Percentiles rank a stretch among this genome's conserved stretches.
These are phyloP conservation scores for Salvia splendens DNA, from an alignment of 257 asterid genomes.

Conservation along the genomic window DNA sequence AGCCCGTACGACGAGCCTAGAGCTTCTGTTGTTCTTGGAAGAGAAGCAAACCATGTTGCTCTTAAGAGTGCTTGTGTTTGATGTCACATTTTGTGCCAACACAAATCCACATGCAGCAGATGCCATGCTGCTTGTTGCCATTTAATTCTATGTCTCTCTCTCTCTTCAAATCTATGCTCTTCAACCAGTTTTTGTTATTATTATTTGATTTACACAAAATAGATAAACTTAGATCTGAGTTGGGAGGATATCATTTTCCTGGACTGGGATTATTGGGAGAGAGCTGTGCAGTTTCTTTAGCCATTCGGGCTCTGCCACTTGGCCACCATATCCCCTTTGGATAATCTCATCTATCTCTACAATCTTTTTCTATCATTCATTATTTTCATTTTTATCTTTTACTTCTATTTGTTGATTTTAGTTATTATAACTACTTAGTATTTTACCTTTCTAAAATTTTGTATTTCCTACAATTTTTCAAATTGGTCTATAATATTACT, in stretches of 20 bases:
- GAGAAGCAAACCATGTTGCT: conserved; percentile 44
- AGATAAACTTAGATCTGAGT: conserved; percentile 33
- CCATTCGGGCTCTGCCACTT: conserved; percentile 65
- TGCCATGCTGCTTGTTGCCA: conserved; percentile 85
- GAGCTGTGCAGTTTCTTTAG: conserved; percentile 32
- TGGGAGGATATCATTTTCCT: conserved; percentile 57
- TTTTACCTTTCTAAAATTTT: no score
- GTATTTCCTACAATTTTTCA: no score
- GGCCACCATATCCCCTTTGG: conserved; percentile 65
- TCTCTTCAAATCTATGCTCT: background rate
- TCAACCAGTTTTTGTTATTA: background rate
- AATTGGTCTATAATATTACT: no score
- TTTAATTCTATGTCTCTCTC: conserved; percentile 25
- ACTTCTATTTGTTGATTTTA: no score
- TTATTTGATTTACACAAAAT: conserved; percentile 28
- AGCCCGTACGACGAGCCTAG: conserved; percentile 64
- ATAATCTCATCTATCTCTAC: conserved; percentile 45
- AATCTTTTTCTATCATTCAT: background rate
- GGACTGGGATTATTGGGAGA: conserved; percentile 48
- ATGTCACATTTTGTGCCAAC: conserved; percentile 49
- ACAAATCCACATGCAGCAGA: conserved; percentile 64
- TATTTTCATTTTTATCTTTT: background rate
- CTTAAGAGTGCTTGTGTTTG: conserved; percentile 33
- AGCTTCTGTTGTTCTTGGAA: conserved; percentile 39
- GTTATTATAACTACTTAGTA: no score